Conservation (phyloP, 148 eudicot genomes). For the Pharnaceum exiguum region DNA sequence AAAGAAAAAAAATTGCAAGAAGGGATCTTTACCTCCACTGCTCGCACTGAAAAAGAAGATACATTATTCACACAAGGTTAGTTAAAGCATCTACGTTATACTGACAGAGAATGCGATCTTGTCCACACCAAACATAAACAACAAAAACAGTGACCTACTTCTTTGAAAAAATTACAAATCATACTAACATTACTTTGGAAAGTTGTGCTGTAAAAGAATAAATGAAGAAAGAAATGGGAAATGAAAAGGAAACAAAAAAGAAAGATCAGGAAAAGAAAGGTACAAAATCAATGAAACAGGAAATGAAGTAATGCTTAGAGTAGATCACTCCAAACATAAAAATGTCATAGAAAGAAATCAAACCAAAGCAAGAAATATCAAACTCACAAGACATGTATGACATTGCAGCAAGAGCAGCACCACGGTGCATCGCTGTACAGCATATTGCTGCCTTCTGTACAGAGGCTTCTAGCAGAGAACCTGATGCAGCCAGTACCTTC, state of each 20-base stretch:
- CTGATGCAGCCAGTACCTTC: constrained; percentile 77
- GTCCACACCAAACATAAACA: no score
- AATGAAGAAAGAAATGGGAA: background rate
- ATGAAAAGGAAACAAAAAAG: background rate
- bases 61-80: no score
- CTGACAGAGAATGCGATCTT: no score
- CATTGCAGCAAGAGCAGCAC: constrained; percentile 98
- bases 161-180: no score
- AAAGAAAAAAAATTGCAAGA: no score
- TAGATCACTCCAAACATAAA: background rate
- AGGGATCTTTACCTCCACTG: no score
- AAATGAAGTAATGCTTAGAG: background rate
- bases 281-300: background rate
- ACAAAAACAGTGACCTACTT: no score
- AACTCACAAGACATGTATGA: constrained; percentile 84
- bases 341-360: background rate
- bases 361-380: constrained; percentile 4
- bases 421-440: constrained; percentile 98
- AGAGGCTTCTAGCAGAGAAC: constrained; percentile 72
- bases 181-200: no score
- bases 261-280: background rate
- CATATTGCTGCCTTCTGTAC: constrained; percentile 94
- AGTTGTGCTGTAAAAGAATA: no score
- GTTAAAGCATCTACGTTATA: no score
- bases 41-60: no score